Evolutionary conservation across 1,284 basidiomycete species (phyloP).

Genomic region (Cerioporus squamosus): DNA sequence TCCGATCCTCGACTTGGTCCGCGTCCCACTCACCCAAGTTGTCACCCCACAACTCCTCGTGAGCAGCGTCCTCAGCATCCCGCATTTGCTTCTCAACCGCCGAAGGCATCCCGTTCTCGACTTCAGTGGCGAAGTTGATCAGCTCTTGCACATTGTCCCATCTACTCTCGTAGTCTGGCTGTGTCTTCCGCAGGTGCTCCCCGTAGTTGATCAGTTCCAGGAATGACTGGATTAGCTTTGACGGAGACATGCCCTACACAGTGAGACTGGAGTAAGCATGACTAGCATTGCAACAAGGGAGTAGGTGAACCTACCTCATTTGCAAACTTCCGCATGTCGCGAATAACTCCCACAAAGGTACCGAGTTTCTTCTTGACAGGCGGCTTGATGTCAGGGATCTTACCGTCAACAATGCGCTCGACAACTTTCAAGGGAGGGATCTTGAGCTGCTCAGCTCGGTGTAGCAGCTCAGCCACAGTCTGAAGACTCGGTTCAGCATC

Average conservation of each 20-base stretch:
- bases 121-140: slow-evolving; percentile 69
- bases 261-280: neutral
- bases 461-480: slow-evolving; percentile 57
- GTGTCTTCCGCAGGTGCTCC: slow-evolving; percentile 70
- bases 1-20: slow-evolving; percentile 26
- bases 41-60: slow-evolving; percentile 23
- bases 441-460: slow-evolving; percentile 54
- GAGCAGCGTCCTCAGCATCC: slow-evolving; percentile 8
- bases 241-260: slow-evolving; percentile 62
- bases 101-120: slow-evolving; percentile 33
- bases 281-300: neutral
- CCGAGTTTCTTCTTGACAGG: slow-evolving; percentile 66
- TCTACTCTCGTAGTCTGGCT: slow-evolving; percentile 75
- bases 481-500: neutral
- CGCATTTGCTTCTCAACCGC: slow-evolving; percentile 9
- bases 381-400: slow-evolving; percentile 67
- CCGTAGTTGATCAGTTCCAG: slow-evolving; percentile 70
- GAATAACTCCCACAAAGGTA: slow-evolving; percentile 63
- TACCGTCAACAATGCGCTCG: slow-evolving; percentile 63
- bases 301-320: slow-evolving; percentile 45
- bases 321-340: slow-evolving; percentile 59
- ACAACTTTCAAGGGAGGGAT: slow-evolving; percentile 65
- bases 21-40: slow-evolving; percentile 26
- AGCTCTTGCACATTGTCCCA: slow-evolving; percentile 91
- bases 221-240: slow-evolving; percentile 67